phyloP scores from a whole-genome alignment of 441 rosid species.

The Arabidopsis lyrata region DNA sequence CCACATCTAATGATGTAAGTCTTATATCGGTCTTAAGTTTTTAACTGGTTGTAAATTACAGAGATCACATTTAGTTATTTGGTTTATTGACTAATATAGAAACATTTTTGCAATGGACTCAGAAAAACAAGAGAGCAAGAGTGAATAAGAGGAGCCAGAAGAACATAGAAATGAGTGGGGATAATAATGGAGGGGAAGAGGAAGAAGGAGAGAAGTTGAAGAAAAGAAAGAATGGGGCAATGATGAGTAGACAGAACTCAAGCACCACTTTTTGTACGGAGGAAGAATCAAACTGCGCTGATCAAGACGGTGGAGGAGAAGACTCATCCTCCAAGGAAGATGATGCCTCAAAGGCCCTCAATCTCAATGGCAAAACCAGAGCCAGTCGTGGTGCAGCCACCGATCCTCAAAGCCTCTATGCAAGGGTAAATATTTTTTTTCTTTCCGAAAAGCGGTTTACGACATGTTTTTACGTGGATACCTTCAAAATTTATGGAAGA shows the following conservation, averaged over 20 bases:
- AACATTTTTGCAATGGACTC: slow-evolving; percentile 44
- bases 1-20: slow-evolving; percentile 59
- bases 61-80: not conserved
- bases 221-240: slow-evolving; percentile 39
- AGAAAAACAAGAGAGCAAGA: slow-evolving; percentile 55
- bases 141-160: slow-evolving; percentile 50
- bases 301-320: slow-evolving; percentile 49
- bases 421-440: slow-evolving; percentile 55
- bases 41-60: not conserved
- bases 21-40: not conserved
- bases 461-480: not conserved
- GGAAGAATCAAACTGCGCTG: slow-evolving; percentile 57
- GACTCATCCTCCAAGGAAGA: slow-evolving; percentile 47
- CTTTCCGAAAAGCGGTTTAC: not conserved
- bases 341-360: slow-evolving; percentile 52
- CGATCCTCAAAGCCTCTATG: slow-evolving; percentile 84
- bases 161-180: slow-evolving; percentile 35
- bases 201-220: slow-evolving; percentile 37
- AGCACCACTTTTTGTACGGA: slow-evolving; percentile 62
- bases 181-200: slow-evolving; percentile 47
- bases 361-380: slow-evolving; percentile 63
- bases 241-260: slow-evolving; percentile 51
- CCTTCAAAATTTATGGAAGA: not conserved
- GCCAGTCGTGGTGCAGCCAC: slow-evolving; percentile 77
- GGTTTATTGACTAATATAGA: slow-evolving; percentile 28